phyloP scores from a whole-genome alignment of 352 stramenopile species.

The Phytophthora pluvialis region DNA sequence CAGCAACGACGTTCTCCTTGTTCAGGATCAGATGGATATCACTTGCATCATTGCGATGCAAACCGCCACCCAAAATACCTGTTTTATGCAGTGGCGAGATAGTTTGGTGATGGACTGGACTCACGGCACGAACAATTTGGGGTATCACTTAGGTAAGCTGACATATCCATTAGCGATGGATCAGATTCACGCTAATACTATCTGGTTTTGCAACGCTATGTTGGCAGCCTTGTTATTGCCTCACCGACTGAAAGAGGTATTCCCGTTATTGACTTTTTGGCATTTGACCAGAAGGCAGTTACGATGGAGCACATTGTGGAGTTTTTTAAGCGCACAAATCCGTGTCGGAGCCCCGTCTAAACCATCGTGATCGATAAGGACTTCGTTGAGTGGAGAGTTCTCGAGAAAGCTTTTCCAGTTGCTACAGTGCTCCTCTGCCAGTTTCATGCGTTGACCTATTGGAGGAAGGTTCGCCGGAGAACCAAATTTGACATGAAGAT shows the following conservation, averaged over 20 bases:
- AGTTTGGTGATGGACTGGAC: no score
- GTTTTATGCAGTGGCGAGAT: neutral
- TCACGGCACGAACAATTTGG: slow-evolving; percentile 5
- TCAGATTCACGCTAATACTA: neutral
- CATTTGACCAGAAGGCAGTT: slow-evolving; percentile 15
- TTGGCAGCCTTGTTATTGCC: slow-evolving; percentile 16
- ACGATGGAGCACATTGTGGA: slow-evolving; percentile 22
- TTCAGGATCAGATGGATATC: slow-evolving; percentile 11
- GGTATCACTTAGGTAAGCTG: slow-evolving; percentile 8
- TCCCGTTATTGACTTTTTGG: slow-evolving; percentile 31
- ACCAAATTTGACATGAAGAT: no score
- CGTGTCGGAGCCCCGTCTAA: neutral
- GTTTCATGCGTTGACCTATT: slow-evolving; percentile 14
- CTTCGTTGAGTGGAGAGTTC: slow-evolving; percentile 4
- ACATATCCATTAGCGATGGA: neutral
- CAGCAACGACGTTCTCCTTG: no score
- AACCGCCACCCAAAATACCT: neutral
- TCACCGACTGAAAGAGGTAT: slow-evolving; percentile 20
- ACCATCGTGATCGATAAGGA: slow-evolving; percentile 16
- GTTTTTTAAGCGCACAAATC: slow-evolving; percentile 32
- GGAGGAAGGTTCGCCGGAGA: slow-evolving; percentile 1
- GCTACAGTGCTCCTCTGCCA: slow-evolving; percentile 7
- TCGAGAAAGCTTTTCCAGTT: slow-evolving; percentile 9
- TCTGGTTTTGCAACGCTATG: neutral
- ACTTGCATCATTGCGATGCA: slow-evolving; percentile 10